Conservation (phyloP, 306 rosid genomes). For the Ammopiptanthus mongolicus region DNA sequence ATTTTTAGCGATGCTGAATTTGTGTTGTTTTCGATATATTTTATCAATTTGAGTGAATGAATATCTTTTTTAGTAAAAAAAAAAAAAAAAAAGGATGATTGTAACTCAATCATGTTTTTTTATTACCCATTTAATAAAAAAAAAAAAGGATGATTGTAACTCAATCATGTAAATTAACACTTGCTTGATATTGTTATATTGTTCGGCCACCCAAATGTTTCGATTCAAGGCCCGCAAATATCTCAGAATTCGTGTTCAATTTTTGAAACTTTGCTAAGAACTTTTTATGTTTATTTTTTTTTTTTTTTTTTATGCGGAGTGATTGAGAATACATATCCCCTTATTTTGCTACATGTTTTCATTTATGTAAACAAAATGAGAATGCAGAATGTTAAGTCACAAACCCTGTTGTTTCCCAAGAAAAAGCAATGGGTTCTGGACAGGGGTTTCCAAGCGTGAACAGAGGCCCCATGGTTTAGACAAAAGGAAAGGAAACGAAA, state of each 20-base stretch:
- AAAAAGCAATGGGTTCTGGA: constrained; percentile 4
- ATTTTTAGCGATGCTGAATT: too few species aligned
- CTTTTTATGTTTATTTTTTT: background rate
- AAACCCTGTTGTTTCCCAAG: constrained; percentile 5
- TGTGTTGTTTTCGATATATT: too few species aligned
- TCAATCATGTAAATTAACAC: background rate
- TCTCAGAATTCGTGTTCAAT: background rate
- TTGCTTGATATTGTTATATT: background rate
- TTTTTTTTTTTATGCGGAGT: background rate
- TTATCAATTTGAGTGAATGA: too few species aligned
- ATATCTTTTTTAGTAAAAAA: too few species aligned
- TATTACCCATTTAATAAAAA: too few species aligned
- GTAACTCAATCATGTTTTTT: too few species aligned
- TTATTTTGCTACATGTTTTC: constrained; percentile 9
- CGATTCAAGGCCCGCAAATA: too few species aligned
- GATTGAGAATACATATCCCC: constrained; percentile 8
- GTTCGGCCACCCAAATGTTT: background rate
- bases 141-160: too few species aligned
- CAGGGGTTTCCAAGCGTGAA: background rate
- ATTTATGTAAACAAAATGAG: constrained; percentile 19
- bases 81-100: too few species aligned
- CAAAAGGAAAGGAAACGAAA: background rate
- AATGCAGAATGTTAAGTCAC: background rate
- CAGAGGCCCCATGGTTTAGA: constrained; percentile 13
- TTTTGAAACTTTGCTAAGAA: background rate